phyloP scores from a whole-genome alignment of 306 rosid species.

The Ormosia emarginata region DNA sequence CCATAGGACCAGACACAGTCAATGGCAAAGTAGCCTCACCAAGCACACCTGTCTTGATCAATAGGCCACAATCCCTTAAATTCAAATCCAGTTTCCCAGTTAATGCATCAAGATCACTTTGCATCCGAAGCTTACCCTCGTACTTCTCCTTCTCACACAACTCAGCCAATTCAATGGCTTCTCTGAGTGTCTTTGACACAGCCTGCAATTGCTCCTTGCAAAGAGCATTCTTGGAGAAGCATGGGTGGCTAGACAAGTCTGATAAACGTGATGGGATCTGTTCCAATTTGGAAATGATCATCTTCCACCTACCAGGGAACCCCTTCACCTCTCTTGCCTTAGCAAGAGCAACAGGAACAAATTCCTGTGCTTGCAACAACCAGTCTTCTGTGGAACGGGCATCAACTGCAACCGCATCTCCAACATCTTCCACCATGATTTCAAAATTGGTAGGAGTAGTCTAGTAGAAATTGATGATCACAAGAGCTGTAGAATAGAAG shows the following conservation, averaged over 20 bases:
- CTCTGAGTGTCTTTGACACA: constrained; percentile 58
- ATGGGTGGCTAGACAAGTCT: constrained; percentile 92
- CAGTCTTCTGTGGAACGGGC: constrained; percentile 62
- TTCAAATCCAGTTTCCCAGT: constrained; percentile 77
- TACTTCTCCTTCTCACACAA: constrained; percentile 66
- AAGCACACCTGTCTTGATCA: constrained; percentile 87
- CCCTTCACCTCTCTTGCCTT: constrained; percentile 76
- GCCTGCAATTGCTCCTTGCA: constrained; percentile 94
- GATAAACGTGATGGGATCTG: constrained; percentile 75
- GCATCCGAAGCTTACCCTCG: constrained; percentile 91
- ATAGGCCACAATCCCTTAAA: constrained; percentile 75
- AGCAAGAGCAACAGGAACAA: constrained; percentile 62
- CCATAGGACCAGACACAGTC: constrained; percentile 28
- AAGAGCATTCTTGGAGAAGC: constrained; percentile 83
- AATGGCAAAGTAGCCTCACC: constrained; percentile 76
- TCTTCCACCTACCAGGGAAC: constrained; percentile 83
- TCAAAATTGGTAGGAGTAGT: not conserved
- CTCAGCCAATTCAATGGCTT: constrained; percentile 60
- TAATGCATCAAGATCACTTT: constrained; percentile 86
- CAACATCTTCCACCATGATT: constrained; percentile 71
- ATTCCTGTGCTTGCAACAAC: constrained; percentile 54
- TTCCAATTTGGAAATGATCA: constrained; percentile 74
- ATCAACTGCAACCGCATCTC: constrained; percentile 21
- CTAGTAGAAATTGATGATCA: constrained; percentile 19
- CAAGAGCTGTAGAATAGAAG: constrained; percentile 36